Evolutionary conservation across 768 basidiomycete species (phyloP), one percentile per base, ranked within the genome.

Genomic region (Cantharellus cinnabarinus): DNA sequence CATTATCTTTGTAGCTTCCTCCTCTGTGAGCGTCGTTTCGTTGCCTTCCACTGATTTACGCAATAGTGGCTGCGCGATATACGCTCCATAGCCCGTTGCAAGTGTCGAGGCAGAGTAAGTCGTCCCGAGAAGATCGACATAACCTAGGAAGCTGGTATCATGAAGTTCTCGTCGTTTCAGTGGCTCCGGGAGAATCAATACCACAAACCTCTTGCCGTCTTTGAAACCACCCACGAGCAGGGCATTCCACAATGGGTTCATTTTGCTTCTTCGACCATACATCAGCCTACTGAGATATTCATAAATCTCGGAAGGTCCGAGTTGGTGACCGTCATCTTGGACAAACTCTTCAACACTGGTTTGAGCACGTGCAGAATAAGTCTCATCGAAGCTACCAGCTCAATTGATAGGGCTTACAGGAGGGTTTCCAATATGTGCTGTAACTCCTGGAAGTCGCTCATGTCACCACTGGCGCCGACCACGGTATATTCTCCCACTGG

Each of bases 361-460:
- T 29, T 29, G 20, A 29, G 20, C 20, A 29, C 20, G 20, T 29
- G 20, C 20, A 29, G 20, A 29, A 29, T 29, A 29, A 29, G 20
- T 29, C 20, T 29, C 20, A 29, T 29, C 20, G 20, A 29, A 29
- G 20, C 20, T 29, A 29, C 20, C 20, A 29, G 20, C 20, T 29
- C 20, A 29, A 29, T 29, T 29, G 20, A 29, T 29, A 29, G 15
- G 10, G 67, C 72, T 55, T 52, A 73, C 73, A 83, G 77, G 52
- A 93, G 73, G 34, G 80, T 77, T 62, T 95, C 85, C 53, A 99
- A 79, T 52, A 83, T 66, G 54, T 73, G 75, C 67, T 95, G 87
- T 64, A 98, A 76, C 70, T 87, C 83, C 70, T 99, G 95, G 72
- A 90, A 98, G 73, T 99, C 95, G 65, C 85, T 85, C 83, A 99